phyloP scores from a whole-genome alignment of 2,329 filamentous ascomycete species.

The Geosmithia putterillii region DNA sequence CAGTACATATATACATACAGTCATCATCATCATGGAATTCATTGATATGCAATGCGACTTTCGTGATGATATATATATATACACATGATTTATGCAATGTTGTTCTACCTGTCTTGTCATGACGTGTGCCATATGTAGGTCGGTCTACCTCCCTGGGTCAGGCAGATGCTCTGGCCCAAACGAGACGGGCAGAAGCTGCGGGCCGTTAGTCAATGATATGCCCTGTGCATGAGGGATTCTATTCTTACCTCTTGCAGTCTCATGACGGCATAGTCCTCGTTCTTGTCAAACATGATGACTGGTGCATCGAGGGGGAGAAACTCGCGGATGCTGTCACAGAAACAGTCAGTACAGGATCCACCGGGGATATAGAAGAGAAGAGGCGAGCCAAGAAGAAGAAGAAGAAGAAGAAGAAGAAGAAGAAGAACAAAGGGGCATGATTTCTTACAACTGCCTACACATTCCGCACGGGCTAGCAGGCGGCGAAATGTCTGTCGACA shows the following conservation, averaged over 20 bases:
- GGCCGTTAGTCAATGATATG: background rate
- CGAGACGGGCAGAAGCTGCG: constrained; percentile 52
- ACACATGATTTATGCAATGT: no score
- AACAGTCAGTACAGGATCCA: constrained; percentile 6
- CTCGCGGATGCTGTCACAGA: constrained; percentile 53
- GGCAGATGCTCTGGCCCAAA: constrained; percentile 53
- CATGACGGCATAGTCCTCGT: constrained; percentile 59
- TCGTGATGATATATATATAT: no score
- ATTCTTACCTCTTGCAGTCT: constrained; percentile 49
- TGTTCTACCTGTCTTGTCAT: no score
- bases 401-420: background rate
- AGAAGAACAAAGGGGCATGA: background rate
- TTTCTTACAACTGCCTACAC: constrained; percentile 75
- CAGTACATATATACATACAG: no score
- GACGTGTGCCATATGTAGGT: no score
- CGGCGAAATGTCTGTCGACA: constrained; percentile 65
- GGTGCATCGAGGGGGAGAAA: constrained; percentile 59
- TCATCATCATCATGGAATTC: no score
- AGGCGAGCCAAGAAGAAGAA: background rate
- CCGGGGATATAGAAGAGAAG: background rate
- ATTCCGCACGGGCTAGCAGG: constrained; percentile 79
- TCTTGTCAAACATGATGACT: constrained; percentile 85
- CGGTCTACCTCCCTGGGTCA: constrained; percentile 12
- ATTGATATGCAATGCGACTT: no score
- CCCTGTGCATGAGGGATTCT: no score